Evolutionary conservation across 768 basidiomycete genomes (phyloP), one percentile per base, ranked within the genome.

Genomic region (Tylopilus rubrobrunneus): DNA sequence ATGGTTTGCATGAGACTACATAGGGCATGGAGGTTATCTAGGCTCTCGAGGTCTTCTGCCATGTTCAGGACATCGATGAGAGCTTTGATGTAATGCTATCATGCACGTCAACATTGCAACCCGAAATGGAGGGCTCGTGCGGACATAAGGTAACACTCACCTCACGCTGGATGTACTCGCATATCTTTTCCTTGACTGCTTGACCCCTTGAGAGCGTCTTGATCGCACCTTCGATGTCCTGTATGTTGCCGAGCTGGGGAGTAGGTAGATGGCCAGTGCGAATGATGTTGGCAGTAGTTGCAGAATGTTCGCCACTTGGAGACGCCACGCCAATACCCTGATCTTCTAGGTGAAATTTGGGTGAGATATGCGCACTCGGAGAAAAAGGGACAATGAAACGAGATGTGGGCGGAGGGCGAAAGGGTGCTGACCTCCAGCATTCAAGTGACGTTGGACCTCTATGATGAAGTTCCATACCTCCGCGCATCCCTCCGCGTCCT

Each of bases 391-490:
- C 62, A 45, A 58, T 43, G 47, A 47, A 48, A 52, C 43, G 36
- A 36, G 48, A 49, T 34, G 41, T 60, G 60, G 51, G 61, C 47
- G 25, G 55, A 67, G 62, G 69, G 61, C 45, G 34, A 48, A 49
- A 55, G 36, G 28, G 48, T 53, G 74, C 83, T 61, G 57, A 88
- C 86, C 82, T 70, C 74, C 74, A 25, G 72, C 71, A 61, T 82
- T 83, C 78, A 92, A 79, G 66, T 95, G 92, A 55, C 84, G 80
- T 70, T 94, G 92, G 31, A 98, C 92, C 65, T 96, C 92, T 57
- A 81, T 74, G 62, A 99, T 96, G 69, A 98, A 99, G 63, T 88
- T 89, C 96, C 97, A 99, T 46, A 98, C 91, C 74, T 98, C 94
- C 31, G 85, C 79, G 62, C 96, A 99, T 29, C 95, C 97, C 57